Percentiles rank a stretch among this genome's conserved stretches.
Evolutionary conservation across 345 rosid species (phyloP).

Genomic region (Punica granatum): DNA sequence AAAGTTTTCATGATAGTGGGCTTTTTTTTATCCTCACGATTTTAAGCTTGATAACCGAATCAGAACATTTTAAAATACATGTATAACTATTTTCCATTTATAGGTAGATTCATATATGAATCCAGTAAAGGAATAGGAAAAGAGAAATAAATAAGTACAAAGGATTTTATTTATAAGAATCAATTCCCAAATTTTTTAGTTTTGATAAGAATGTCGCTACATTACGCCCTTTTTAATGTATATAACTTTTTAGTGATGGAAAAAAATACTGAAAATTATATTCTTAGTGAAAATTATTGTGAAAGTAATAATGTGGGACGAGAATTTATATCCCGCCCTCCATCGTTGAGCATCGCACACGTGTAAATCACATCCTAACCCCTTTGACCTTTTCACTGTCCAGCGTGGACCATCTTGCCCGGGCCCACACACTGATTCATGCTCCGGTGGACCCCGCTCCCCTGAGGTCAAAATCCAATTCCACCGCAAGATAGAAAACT

Average conservation of each 20-base stretch:
- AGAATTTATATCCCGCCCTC: slow-evolving; percentile 4
- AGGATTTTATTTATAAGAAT: too few relatives aligned
- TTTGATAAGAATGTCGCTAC: too few relatives aligned
- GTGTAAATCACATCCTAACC: slow-evolving; percentile 22
- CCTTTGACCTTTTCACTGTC: slow-evolving; percentile 21
- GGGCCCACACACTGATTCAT: neutral
- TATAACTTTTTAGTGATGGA: too few relatives aligned
- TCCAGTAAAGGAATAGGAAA: too few relatives aligned
- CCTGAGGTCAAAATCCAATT: neutral
- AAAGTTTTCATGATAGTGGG: neutral
- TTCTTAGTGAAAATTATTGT: neutral
- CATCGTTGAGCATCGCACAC: slow-evolving; percentile 20
- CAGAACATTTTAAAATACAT: neutral
- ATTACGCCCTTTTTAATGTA: too few relatives aligned
- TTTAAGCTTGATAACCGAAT: neutral
- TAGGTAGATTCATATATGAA: too few relatives aligned
- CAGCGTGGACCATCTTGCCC: slow-evolving; percentile 8
- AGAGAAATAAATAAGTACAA: too few relatives aligned
- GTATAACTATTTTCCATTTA: neutral
- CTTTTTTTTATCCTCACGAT: neutral
- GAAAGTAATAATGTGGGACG: slow-evolving; percentile 1
- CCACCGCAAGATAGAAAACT: neutral
- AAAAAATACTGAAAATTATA: neutral
- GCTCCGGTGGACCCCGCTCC: neutral
- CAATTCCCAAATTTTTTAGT: too few relatives aligned